A percentile compares a stretch with the other conserved stretches of the same genome.
Conservation (phyloP, 2,329 filamentous ascomycete species). For the Epichloe baconii region DNA sequence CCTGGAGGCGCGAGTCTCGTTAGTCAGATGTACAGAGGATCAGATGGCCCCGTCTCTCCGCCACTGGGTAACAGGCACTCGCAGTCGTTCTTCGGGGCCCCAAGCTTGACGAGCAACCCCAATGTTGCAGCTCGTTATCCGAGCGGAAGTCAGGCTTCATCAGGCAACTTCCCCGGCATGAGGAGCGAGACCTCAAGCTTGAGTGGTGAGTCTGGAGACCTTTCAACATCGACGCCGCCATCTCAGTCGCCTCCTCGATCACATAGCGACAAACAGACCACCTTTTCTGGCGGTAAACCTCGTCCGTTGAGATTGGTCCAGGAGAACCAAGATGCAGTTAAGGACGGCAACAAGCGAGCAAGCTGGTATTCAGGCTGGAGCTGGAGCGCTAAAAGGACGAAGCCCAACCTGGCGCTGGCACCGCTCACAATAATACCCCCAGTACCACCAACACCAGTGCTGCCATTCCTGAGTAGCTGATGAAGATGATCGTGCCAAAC, state of each 20-base stretch:
- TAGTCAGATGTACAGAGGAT: slow-evolving; percentile 79
- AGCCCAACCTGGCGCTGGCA: slow-evolving; percentile 7
- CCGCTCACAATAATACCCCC: slow-evolving; percentile 14
- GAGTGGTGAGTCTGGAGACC: slow-evolving; percentile 51
- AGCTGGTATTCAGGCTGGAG: slow-evolving; percentile 53
- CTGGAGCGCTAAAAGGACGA: slow-evolving; percentile 38
- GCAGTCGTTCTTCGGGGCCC: slow-evolving; percentile 49
- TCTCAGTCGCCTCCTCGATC: slow-evolving; percentile 41
- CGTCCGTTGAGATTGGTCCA: slow-evolving; percentile 78
- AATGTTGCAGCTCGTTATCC: slow-evolving; percentile 37
- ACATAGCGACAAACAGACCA: slow-evolving; percentile 41
- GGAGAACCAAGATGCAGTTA: slow-evolving; percentile 47
- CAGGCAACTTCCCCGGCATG: slow-evolving; percentile 61
- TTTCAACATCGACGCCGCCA: slow-evolving; percentile 29
- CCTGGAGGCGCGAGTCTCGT: slow-evolving; percentile 58
- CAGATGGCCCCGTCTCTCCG: slow-evolving; percentile 49
- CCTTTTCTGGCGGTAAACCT: slow-evolving; percentile 56
- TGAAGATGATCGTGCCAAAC: not conserved
- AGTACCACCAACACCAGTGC: slow-evolving; percentile 20
- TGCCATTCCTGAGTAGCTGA: slow-evolving; percentile 21
- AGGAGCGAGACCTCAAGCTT: slow-evolving; percentile 51
- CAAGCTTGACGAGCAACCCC: slow-evolving; percentile 36
- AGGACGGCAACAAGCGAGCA: slow-evolving; percentile 40
- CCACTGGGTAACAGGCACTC: slow-evolving; percentile 45
- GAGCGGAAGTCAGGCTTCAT: slow-evolving; percentile 32